Evolutionary conservation across 129 eudicot genomes (phyloP).

Genomic region (Arctium lappa): DNA sequence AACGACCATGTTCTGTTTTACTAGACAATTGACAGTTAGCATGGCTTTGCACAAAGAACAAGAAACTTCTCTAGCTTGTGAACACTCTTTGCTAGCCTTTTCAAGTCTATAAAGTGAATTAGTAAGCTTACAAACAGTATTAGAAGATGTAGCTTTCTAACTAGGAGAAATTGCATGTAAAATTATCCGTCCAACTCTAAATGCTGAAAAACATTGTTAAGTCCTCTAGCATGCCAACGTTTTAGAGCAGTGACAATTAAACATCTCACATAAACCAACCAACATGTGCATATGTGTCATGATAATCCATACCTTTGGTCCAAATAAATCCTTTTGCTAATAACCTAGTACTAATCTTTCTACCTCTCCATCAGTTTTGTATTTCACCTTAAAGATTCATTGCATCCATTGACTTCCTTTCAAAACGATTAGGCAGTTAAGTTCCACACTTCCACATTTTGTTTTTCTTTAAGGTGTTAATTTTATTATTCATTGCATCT

Average conservation of each 20-base stretch:
- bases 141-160: neutral
- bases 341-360: too few relatives aligned
- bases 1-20: neutral
- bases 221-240: neutral
- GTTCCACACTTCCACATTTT: neutral
- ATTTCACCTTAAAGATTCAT: too few relatives aligned
- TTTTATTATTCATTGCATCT: neutral
- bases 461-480: neutral
- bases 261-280: neutral
- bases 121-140: neutral
- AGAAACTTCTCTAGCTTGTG: neutral
- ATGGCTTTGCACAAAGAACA: neutral
- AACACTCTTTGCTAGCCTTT: too few relatives aligned
- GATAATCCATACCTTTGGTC: neutral
- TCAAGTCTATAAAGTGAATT: too few relatives aligned
- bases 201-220: too few relatives aligned
- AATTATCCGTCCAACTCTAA: too few relatives aligned
- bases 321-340: too few relatives aligned
- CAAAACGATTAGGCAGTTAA: too few relatives aligned
- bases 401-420: too few relatives aligned
- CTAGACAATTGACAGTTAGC: neutral
- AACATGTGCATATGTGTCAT: neutral
- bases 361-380: too few relatives aligned
- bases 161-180: too few relatives aligned
- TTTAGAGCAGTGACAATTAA: neutral